These are phyloP conservation scores for Trichoderma atroviride DNA, from an alignment of 2,329 filamentous ascomycete species.

Conservation along the genomic window DNA sequence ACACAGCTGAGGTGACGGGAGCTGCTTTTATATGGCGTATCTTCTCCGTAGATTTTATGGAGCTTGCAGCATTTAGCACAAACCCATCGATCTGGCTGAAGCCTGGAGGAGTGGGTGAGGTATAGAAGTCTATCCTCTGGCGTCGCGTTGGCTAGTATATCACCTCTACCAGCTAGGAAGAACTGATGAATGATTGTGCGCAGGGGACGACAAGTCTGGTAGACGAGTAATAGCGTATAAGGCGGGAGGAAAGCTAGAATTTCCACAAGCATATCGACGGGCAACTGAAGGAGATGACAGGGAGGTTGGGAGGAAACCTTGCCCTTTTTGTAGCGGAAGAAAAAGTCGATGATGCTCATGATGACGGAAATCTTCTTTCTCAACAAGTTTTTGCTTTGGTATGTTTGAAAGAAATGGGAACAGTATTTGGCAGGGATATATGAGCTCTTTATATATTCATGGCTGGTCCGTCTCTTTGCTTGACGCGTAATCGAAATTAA, in stretches of 20 bases:
- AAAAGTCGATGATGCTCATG: neutral
- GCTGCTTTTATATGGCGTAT: neutral
- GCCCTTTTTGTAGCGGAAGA: neutral
- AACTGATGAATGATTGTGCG: neutral
- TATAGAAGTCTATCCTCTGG: neutral
- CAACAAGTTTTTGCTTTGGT: neutral
- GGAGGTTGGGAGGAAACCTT: neutral
- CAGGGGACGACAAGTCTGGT: neutral
- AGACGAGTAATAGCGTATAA: neutral
- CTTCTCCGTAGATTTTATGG: neutral
- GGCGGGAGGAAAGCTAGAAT: neutral
- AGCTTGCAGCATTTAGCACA: constrained; percentile 8
- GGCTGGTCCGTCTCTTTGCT: too few relatives aligned
- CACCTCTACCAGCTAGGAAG: neutral
- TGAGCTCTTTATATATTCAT: neutral
- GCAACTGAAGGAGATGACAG: neutral
- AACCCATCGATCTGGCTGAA: neutral
- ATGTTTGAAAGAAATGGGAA: neutral
- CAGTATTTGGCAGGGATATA: neutral
- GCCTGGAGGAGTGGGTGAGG: neutral
- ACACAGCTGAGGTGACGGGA: too few relatives aligned
- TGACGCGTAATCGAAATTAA: too few relatives aligned
- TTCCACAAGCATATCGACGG: neutral
- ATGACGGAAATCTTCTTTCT: neutral
- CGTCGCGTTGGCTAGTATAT: neutral